These are phyloP conservation scores for Naegleria fowleri DNA, from an alignment of 208 protist species.

Conservation along the genomic window DNA sequence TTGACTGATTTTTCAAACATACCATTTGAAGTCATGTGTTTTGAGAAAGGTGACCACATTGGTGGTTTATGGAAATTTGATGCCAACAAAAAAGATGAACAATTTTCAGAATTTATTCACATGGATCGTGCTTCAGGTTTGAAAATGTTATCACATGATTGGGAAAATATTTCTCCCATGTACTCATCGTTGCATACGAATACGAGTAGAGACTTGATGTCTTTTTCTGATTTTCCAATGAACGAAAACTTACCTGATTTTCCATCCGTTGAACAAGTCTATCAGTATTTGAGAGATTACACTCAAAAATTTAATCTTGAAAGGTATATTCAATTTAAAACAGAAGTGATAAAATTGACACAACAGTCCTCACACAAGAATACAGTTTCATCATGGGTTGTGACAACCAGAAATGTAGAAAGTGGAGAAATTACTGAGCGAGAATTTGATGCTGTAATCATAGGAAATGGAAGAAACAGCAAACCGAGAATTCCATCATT, in stretches of 20 bases:
- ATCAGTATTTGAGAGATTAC: background rate
- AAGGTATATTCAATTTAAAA: background rate
- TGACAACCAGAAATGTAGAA: background rate
- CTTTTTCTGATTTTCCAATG: slow-evolving; percentile 14
- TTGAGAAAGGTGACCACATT: background rate
- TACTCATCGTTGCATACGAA: background rate
- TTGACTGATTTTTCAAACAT: background rate
- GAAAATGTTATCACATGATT: background rate
- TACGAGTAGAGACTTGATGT: background rate
- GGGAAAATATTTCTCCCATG: background rate
- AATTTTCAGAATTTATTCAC: background rate
- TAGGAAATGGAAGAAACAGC: background rate
- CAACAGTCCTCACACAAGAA: background rate
- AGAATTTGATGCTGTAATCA: background rate
- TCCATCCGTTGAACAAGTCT: background rate
- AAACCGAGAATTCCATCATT: background rate
- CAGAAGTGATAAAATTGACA: background rate
- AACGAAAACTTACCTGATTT: background rate
- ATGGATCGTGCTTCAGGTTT: background rate
- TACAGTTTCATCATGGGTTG: background rate
- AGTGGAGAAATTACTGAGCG: background rate
- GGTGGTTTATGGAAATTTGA: slow-evolving; percentile 6
- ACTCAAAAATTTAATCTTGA: background rate
- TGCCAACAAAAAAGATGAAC: background rate
- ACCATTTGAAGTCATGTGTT: background rate